phyloP scores from a whole-genome alignment of 345 rosid genomes.

The Kernera saxatilis region DNA sequence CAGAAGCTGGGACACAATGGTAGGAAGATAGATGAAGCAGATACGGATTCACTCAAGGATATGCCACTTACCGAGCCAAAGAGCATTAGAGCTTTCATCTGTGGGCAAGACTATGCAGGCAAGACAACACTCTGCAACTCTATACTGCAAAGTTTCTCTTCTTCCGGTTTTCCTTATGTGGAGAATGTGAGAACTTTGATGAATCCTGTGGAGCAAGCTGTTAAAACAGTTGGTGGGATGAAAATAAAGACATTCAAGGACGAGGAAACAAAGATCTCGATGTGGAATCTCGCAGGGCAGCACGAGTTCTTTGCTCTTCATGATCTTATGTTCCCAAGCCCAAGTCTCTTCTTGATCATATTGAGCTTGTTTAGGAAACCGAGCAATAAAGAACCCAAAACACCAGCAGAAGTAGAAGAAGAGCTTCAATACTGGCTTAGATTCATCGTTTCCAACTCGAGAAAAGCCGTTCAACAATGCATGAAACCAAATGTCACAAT shows the following conservation, averaged over 20 bases:
- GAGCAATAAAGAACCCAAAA: slow-evolving; percentile 70
- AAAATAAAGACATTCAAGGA: slow-evolving; percentile 76
- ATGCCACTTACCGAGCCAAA: slow-evolving; percentile 82
- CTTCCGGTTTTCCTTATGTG: slow-evolving; percentile 64
- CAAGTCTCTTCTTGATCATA: slow-evolving; percentile 69
- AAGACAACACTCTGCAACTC: slow-evolving; percentile 79
- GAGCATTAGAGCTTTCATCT: slow-evolving; percentile 80
- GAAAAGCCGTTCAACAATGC: slow-evolving; percentile 69
- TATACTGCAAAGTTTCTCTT: slow-evolving; percentile 57
- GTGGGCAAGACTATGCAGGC: slow-evolving; percentile 95
- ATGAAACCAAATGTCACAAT: slow-evolving; percentile 73
- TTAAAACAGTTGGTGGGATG: slow-evolving; percentile 65
- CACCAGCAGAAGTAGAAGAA: slow-evolving; percentile 69
- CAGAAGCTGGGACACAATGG: slow-evolving; percentile 75
- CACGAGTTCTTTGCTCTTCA: slow-evolving; percentile 84
- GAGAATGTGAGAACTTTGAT: slow-evolving; percentile 77
- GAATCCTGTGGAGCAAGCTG: slow-evolving; percentile 86
- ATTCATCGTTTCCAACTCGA: slow-evolving; percentile 76
- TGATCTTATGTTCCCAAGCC: slow-evolving; percentile 94
- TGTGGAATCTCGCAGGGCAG: slow-evolving; percentile 93
- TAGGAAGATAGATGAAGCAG: slow-evolving; percentile 47
- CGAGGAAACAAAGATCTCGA: slow-evolving; percentile 72
- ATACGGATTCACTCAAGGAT: slow-evolving; percentile 64
- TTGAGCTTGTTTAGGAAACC: slow-evolving; percentile 81
- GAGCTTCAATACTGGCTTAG: slow-evolving; percentile 94